phyloP scores from a whole-genome alignment of 805 yeast genomes.

The Zygotorulaspora florentina region DNA sequence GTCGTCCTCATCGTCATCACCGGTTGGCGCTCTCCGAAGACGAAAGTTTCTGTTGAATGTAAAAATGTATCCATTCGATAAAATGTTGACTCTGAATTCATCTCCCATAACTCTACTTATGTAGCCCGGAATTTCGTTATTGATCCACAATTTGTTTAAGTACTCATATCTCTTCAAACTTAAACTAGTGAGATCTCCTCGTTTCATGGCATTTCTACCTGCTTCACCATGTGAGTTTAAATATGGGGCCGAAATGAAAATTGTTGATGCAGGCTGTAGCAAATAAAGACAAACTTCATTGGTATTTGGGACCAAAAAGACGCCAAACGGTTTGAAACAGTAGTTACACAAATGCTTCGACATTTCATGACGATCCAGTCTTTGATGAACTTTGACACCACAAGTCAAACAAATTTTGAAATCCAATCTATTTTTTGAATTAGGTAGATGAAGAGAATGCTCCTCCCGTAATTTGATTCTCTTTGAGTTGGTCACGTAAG shows the following conservation, averaged over 20 bases:
- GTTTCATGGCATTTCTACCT: conserved; percentile 49
- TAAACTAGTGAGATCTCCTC: conserved; percentile 53
- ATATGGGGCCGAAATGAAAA: conserved; percentile 58
- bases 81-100: conserved; percentile 30
- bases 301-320: conserved; percentile 37
- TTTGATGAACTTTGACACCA: conserved; percentile 39
- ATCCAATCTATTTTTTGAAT: conserved; percentile 37
- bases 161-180: conserved; percentile 50
- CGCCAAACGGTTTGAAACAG: conserved; percentile 35
- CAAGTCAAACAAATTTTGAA: conserved; percentile 44
- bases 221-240: conserved; percentile 73
- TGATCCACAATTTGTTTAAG: conserved; percentile 57
- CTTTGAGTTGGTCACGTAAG: conserved; percentile 36
- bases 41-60: conserved; percentile 28
- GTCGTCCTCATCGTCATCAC: conserved; percentile 24
- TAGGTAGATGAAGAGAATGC: conserved; percentile 25
- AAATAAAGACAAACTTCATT: conserved; percentile 33
- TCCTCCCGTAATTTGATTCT: conserved; percentile 30
- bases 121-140: conserved; percentile 52
- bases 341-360: conserved; percentile 28
- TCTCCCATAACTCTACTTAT: conserved; percentile 39
- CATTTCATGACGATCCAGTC: conserved; percentile 32
- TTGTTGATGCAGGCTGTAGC: conserved; percentile 33
- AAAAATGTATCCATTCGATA: conserved; percentile 26
- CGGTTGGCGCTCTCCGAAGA: conserved; percentile 22